phyloP scores from a whole-genome alignment of 306 rosid species.

The Sophora flavescens region DNA sequence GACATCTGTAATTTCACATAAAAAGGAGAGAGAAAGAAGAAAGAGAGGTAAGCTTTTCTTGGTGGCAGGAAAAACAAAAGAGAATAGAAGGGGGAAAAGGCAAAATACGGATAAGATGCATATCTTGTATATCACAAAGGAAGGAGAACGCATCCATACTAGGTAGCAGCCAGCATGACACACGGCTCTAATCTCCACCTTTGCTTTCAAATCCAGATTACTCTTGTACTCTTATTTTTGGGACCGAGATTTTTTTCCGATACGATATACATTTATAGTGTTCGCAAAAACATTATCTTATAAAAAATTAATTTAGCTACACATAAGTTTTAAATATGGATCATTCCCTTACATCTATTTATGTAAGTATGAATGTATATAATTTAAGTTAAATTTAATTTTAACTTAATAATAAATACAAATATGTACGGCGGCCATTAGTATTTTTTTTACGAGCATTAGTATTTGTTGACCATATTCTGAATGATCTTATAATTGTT shows the following conservation, averaged over 20 bases:
- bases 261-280: neutral
- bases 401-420: no score
- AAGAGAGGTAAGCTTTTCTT: constrained; percentile 33
- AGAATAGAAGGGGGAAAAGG: neutral
- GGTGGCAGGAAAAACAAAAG: constrained; percentile 28
- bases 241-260: neutral
- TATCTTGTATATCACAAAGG: constrained; percentile 43
- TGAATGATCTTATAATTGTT: neutral
- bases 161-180: constrained; percentile 4
- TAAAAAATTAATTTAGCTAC: no score
- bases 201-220: constrained; percentile 34
- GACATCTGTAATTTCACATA: constrained; percentile 38
- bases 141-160: neutral
- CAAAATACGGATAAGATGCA: constrained; percentile 50
- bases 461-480: no score
- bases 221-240: neutral
- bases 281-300: no score
- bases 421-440: no score
- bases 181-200: constrained; percentile 39
- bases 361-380: no score
- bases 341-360: no score
- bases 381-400: no score
- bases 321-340: no score
- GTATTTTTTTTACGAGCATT: no score
- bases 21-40: constrained; percentile 7